Conservation (phyloP, 805 yeast species). For the Maudiozyma bulderi region DNA sequence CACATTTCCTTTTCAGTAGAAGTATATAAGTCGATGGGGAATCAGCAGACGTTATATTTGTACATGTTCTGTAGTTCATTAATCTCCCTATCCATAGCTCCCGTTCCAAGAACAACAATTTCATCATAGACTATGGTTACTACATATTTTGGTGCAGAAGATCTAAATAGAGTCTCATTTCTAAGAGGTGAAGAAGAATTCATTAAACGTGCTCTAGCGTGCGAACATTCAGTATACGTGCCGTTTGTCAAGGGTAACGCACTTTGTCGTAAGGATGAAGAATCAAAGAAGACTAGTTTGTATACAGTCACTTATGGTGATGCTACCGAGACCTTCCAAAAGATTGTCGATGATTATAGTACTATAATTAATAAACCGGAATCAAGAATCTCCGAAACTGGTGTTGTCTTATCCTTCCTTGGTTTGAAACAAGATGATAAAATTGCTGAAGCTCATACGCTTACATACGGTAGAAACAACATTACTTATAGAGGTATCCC, state of each 20-base stretch:
- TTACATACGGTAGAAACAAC: constrained; percentile 26
- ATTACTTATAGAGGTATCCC: constrained; percentile 51
- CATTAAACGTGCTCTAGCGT: constrained; percentile 34
- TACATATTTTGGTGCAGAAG: constrained; percentile 37
- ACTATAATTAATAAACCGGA: constrained; percentile 7
- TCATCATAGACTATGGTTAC: background rate
- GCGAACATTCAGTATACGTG: constrained; percentile 34
- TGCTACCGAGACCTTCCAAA: background rate
- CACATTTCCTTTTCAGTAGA: too few relatives aligned
- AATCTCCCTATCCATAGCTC: too few relatives aligned
- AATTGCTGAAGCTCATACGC: background rate
- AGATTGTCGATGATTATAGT: background rate
- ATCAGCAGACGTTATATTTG: too few relatives aligned
- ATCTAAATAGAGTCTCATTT: constrained; percentile 48
- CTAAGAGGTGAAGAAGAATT: constrained; percentile 43
- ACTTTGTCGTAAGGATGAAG: background rate
- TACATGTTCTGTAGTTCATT: too few relatives aligned
- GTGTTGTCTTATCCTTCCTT: constrained; percentile 17
- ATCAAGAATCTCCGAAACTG: constrained; percentile 10
- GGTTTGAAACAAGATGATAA: constrained; percentile 9
- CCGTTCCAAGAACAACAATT: too few relatives aligned
- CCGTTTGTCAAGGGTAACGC: constrained; percentile 30
- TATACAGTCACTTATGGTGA: background rate
- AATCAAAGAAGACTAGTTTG: background rate
- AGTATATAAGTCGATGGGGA: too few relatives aligned